Evolutionary conservation across 805 yeast genomes (phyloP).

Genomic region (Candida dajiaensis): DNA sequence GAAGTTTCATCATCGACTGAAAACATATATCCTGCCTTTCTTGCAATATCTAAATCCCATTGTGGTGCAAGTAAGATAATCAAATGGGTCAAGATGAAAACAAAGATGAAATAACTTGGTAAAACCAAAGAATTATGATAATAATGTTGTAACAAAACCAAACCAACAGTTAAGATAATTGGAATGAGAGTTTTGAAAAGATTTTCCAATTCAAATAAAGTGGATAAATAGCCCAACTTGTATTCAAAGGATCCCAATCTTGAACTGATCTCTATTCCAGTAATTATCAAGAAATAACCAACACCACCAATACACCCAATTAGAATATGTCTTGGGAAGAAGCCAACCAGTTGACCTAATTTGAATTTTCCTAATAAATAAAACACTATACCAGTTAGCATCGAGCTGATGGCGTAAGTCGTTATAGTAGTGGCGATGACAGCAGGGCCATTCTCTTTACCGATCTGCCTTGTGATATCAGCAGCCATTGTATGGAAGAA

Average conservation of each 20-base stretch:
- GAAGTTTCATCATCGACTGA: slow-evolving; percentile 42
- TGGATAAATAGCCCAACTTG: slow-evolving; percentile 46
- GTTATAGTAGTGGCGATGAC: slow-evolving; percentile 82
- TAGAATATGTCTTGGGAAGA: slow-evolving; percentile 91
- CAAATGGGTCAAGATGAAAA: slow-evolving; percentile 65
- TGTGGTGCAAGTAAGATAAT: slow-evolving; percentile 59
- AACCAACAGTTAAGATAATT: slow-evolving; percentile 49
- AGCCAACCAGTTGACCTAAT: slow-evolving; percentile 84
- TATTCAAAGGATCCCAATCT: slow-evolving; percentile 69
- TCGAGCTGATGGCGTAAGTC: slow-evolving; percentile 75
- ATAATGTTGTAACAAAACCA: slow-evolving; percentile 56
- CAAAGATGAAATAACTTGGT: slow-evolving; percentile 71
- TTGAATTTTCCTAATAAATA: slow-evolving; percentile 68
- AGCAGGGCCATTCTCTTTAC: slow-evolving; percentile 41
- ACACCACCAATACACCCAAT: slow-evolving; percentile 99
- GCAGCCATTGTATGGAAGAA: slow-evolving; percentile 94
- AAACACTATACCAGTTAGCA: slow-evolving; percentile 83
- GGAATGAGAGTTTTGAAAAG: slow-evolving; percentile 72
- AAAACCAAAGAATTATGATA: slow-evolving; percentile 67
- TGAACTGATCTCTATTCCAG: slow-evolving; percentile 90
- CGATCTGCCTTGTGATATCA: slow-evolving; percentile 53
- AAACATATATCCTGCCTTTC: slow-evolving; percentile 84
- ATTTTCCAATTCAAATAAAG: slow-evolving; percentile 35
- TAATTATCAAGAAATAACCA: slow-evolving; percentile 83
- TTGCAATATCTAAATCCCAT: slow-evolving; percentile 53